Conservation (phyloP, 768 basidiomycete genomes). For the Auriscalpium vulgare region DNA sequence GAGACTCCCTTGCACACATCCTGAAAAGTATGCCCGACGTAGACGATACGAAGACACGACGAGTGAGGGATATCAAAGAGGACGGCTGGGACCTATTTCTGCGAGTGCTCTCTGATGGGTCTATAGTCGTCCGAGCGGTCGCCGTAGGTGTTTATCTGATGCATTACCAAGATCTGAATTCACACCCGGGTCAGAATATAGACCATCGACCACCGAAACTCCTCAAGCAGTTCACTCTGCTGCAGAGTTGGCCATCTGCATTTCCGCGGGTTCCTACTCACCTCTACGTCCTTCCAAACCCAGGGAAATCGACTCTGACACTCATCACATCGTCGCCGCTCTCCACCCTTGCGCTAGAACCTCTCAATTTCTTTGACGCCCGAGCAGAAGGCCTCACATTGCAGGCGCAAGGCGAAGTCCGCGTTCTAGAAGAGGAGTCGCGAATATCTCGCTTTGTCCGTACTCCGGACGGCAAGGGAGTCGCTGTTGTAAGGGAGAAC, state of each 20-base stretch:
- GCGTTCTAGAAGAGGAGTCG: constrained; percentile 7
- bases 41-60: constrained; percentile 40
- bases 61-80: constrained; percentile 54
- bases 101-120: constrained; percentile 63
- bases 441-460: constrained; percentile 56
- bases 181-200: constrained; percentile 55
- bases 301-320: constrained; percentile 27
- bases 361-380: constrained; percentile 57
- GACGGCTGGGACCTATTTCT: constrained; percentile 78
- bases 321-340: constrained; percentile 65
- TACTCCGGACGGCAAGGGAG: constrained; percentile 71
- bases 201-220: constrained; percentile 84
- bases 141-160: constrained; percentile 40
- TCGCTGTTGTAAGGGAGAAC: constrained; percentile 57
- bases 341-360: constrained; percentile 49
- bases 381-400: constrained; percentile 37
- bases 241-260: constrained; percentile 47
- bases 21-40: constrained; percentile 26
- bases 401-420: constrained; percentile 7
- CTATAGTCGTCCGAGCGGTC: constrained; percentile 64
- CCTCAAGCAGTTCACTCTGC: constrained; percentile 64
- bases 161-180: constrained; percentile 1
- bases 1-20: constrained; percentile 35
- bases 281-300: constrained; percentile 46
- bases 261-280: constrained; percentile 41